phyloP scores from a whole-genome alignment of 192 early-diverging fungal species.

The Gryganskiella cystojenkinii region DNA sequence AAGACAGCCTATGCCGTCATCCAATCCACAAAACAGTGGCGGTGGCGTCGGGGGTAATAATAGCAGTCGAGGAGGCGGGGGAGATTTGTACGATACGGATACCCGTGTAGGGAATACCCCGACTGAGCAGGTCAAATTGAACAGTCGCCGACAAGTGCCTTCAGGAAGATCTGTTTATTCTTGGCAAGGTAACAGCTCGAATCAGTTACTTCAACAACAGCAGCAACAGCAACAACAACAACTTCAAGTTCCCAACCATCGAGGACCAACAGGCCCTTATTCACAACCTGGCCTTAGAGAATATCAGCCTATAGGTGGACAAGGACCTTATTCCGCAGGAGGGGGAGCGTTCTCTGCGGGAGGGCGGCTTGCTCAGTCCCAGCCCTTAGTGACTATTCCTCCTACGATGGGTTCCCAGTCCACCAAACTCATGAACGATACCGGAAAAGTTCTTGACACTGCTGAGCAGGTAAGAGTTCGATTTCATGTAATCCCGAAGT shows the following conservation, averaged over 20 bases:
- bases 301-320: conserved; percentile 4
- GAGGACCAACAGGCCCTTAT: conserved; percentile 31
- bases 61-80: conserved; percentile 1
- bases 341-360: conserved; percentile 18
- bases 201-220: conserved; percentile 11
- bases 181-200: conserved; percentile 41
- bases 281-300: conserved; percentile 42
- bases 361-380: conserved; percentile 16
- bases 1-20: conserved; percentile 37
- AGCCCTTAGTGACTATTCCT: conserved; percentile 17
- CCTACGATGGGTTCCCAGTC: conserved; percentile 28
- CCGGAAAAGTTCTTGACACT: conserved; percentile 26
- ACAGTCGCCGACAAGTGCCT: conserved; percentile 31
- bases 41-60: conserved; percentile 11
- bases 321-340: conserved; percentile 24
- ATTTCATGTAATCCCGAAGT: not conserved
- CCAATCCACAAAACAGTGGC: conserved; percentile 15
- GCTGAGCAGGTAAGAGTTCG: conserved; percentile 52
- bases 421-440: conserved; percentile 40
- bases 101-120: not conserved
- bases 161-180: conserved; percentile 47
- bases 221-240: conserved; percentile 37
- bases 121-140: conserved; percentile 2
- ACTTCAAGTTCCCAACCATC: conserved; percentile 3
- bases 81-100: conserved; percentile 35